Evolutionary conservation across 805 yeast species (phyloP).

Genomic region (Helenozyma baotianmanensis): DNA sequence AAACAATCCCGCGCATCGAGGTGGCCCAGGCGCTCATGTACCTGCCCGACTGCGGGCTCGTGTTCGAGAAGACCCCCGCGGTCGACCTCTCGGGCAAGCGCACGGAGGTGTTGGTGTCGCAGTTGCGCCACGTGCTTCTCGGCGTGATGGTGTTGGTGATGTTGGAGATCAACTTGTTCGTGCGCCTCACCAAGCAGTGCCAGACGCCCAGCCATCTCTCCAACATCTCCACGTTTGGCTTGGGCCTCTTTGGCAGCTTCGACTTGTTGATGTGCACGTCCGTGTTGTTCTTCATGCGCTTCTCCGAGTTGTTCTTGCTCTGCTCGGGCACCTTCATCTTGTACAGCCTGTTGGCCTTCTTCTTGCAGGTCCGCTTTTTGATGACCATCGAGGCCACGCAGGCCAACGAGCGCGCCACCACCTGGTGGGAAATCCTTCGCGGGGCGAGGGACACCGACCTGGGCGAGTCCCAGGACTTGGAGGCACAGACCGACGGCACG

Average conservation of each 20-base stretch:
- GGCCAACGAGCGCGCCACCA: conserved; percentile 63
- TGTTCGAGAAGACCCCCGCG: conserved; percentile 27
- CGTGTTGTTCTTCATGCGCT: conserved; percentile 48
- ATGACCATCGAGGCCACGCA: conserved; percentile 65
- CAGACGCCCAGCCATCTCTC: conserved; percentile 79
- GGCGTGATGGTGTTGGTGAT: conserved; percentile 43
- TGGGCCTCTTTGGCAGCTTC: conserved; percentile 62
- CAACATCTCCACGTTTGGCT: conserved; percentile 49
- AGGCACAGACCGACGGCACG: conserved; percentile 4
- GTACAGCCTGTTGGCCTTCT: conserved; percentile 62
- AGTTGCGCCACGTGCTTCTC: conserved; percentile 39
- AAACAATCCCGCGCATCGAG: conserved; percentile 48
- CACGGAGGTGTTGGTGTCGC: conserved; percentile 40
- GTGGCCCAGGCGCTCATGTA: conserved; percentile 59
- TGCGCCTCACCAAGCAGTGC: conserved; percentile 66
- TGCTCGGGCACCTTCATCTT: conserved; percentile 66
- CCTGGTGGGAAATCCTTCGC: conserved; percentile 60
- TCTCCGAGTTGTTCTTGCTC: conserved; percentile 58
- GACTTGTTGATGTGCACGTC: conserved; percentile 69
- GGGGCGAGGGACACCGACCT: conserved; percentile 42
- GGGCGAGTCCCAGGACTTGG: conserved; percentile 1
- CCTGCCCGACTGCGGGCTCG: conserved; percentile 85
- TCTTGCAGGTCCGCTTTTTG: conserved; percentile 74
- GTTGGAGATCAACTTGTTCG: conserved; percentile 50
- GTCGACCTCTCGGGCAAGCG: conserved; percentile 48